Evolutionary conservation across 148 eudicot genomes (phyloP).

Genomic region (Rhododendron vialii): DNA sequence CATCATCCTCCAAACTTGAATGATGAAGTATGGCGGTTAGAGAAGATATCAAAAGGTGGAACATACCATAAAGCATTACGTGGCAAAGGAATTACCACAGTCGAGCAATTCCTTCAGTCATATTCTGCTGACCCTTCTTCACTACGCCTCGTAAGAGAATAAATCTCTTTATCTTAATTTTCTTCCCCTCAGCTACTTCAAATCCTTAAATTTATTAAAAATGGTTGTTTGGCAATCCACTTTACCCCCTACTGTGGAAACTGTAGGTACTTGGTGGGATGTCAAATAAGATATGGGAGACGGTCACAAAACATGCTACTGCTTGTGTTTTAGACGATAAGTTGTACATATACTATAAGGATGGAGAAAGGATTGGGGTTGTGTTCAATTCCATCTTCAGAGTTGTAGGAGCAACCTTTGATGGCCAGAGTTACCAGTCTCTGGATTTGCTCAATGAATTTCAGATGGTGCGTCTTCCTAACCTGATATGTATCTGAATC

Average conservation of each 20-base stretch:
- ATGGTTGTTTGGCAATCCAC: not conserved
- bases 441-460: constrained; percentile 21
- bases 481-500: not conserved
- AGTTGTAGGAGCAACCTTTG: constrained; percentile 35
- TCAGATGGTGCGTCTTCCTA: constrained; percentile 39
- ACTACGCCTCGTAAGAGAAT: constrained; percentile 51
- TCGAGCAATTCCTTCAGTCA: constrained; percentile 48
- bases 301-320: constrained; percentile 42
- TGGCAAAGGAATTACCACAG: constrained; percentile 39
- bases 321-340: constrained; percentile 37
- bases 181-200: not conserved
- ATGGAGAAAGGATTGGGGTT: constrained; percentile 26
- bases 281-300: constrained; percentile 41
- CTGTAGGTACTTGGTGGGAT: constrained; percentile 36
- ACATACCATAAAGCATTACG: constrained; percentile 42
- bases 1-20: constrained; percentile 57
- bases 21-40: constrained; percentile 83
- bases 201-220: not conserved
- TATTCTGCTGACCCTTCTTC: constrained; percentile 30
- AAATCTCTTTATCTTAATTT: not conserved
- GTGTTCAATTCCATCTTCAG: constrained; percentile 39
- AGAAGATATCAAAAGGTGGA: constrained; percentile 64
- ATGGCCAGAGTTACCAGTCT: constrained; percentile 31
- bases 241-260: not conserved
- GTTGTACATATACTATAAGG: constrained; percentile 21